Evolutionary conservation across 2,329 filamentous ascomycete genomes (phyloP), one percentile per base, ranked within the genome.

Genomic region (Paraphoma chrysanthemicola): DNA sequence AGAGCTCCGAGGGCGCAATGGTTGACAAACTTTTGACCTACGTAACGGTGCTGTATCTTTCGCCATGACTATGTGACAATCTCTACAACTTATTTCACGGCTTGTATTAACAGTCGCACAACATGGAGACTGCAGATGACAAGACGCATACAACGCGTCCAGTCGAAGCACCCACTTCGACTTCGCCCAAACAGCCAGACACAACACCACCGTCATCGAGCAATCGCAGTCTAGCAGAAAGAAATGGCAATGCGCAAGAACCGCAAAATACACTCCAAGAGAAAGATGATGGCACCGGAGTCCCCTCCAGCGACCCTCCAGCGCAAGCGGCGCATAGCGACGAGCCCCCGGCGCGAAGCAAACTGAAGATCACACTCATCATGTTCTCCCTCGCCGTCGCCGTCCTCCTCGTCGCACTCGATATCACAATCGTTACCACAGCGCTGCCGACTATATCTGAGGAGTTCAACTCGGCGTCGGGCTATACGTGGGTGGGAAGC

Each of bases 361-460:
- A 71, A 57, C 63, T 73, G 39, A 77, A 83, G 68, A 78, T 82
- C 53, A 75, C 76, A 6, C 59, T 83, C 53, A 83, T 84, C 63
- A 83, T 83, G 81, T 67, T 78, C 29, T 80, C 81, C 3, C 72
- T 83, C 1, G 71, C 74, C 44, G 81, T 86, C 72, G 84, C 84
- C 7, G 78, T 88, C 11, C 85, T 87, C 51, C 80, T 88, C 28
- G 85, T 85, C 10, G 86, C 86, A 31, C 73, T 88, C 41, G 86
- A 88, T 64, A 85, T 87, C 71, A 87, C 86, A 0, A 88, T 88
- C 60, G 80, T 88, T 51, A 85, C 86, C 0, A 88, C 86, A 3
- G 85, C 86, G 2, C 75, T 88, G 0, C 86, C 86, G 0, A 87
- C 85, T 1, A 88, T 88, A 50, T 79, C 81, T 14, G 78, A 81